phyloP scores from a whole-genome alignment of 345 rosid species.

The Citrus cavaleriei region DNA sequence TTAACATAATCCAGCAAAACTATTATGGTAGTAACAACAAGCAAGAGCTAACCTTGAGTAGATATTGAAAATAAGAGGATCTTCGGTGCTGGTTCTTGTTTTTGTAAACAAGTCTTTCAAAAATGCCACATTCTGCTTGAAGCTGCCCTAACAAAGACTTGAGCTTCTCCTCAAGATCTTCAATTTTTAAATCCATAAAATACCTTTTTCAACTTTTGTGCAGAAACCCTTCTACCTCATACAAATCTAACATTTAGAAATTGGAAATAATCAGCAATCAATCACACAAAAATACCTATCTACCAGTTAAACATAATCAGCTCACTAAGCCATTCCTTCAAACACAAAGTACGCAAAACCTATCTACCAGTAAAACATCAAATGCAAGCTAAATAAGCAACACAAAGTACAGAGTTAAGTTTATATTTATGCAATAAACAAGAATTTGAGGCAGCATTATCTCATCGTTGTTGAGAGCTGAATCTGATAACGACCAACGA shows the following conservation, averaged over 20 bases:
- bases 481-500: too few relatives aligned
- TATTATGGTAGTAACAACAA: neutral
- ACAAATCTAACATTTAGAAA: neutral
- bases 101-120: slow-evolving; percentile 80
- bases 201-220: neutral
- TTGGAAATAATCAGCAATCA: neutral
- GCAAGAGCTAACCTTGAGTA: slow-evolving; percentile 55
- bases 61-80: slow-evolving; percentile 81
- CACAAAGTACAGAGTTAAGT: too few relatives aligned
- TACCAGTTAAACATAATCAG: neutral
- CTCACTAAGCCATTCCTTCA: neutral
- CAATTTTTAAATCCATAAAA: slow-evolving; percentile 30
- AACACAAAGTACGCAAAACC: neutral
- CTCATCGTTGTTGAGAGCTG: too few relatives aligned
- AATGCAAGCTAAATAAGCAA: too few relatives aligned
- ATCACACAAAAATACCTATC: neutral
- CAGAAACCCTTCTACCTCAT: neutral
- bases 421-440: too few relatives aligned
- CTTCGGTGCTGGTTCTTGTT: slow-evolving; percentile 95
- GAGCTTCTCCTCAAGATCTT: slow-evolving; percentile 51
- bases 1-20: neutral
- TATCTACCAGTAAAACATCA: neutral
- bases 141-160: slow-evolving; percentile 50
- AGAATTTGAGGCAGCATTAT: too few relatives aligned
- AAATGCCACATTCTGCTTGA: slow-evolving; percentile 50